Evolutionary conservation across 257 asterid genomes (phyloP), one percentile per base, ranked within the genome.

Genomic region (Solanum gracilifrons): DNA sequence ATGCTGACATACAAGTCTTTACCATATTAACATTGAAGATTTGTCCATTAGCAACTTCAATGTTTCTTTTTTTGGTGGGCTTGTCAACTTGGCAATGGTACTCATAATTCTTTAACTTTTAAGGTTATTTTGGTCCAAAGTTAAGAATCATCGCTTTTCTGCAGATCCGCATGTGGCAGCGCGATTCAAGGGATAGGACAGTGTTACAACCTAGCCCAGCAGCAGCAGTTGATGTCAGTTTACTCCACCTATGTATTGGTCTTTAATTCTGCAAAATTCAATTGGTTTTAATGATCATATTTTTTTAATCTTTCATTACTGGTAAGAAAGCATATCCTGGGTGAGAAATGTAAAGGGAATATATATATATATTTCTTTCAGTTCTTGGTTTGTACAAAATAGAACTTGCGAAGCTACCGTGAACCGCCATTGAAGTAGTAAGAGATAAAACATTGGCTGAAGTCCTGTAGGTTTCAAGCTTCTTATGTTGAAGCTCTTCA

Each of bases 161-260:
- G 91, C 95, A 96, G 98, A 90, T 92, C 90, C 98, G 98, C 87
- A 97, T 97, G 99, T 96, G 95, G 93, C 99, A 97, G 92, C 93
- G 95, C 68, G 98, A 95, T 89, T 93, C 99, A 79, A 92, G 94
- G 93, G 97, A 96, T 88, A 92, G 98, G 94, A 96, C 99, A 89
- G 92, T 94, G 66, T 89, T 97, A 93, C 99, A 97, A 89, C 97
- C 99, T 84, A 93, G 91, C 86, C 99, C 97, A 16, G 99, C 98
- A n/a, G 99, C 99, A 41, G 98, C 98, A 83, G 93, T 97, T 88
- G 99, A 97, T 93, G 99, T 96, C 58, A 89, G 98, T 92, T 88
- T 77, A 33, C 91, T 79, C 69, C 68, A 87, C 88, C 83, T 35
- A 37, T 75, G 66, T 18, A 20, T 82, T 29, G 35, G 33, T 69